Base-by-base conservation (phyloP, 176 grass and related monocot genomes). In the Guadua angustifolia region DNA sequence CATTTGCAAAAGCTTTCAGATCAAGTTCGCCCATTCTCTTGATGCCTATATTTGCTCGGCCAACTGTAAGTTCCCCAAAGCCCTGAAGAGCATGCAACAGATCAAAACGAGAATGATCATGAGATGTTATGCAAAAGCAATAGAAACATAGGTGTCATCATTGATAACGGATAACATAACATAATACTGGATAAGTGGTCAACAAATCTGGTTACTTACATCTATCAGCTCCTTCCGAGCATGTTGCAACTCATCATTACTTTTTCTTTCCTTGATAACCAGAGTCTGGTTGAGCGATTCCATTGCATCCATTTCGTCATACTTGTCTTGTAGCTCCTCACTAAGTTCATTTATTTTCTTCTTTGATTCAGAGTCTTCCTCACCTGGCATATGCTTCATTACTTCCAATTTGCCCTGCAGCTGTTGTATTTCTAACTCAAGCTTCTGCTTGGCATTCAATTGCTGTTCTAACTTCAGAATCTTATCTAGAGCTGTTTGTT, bases 21-120 rank as follows among this genome's bases (percentile, higher is more conserved):
- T 94, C 84, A 78, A 91, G 80, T 24, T 91, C 89, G 6, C 89
- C 89, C 89, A 91, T 91, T 66, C 83, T 89, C 44, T 91, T 94
- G 22, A 94, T 89, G 25, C 77, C 59, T 35, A 65, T 79, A 65
- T 79, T 65, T 65, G 77, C 77, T 79, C 77, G 43, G 6, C 43
- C 77, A 65, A 22, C 63, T 65, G 77, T 50, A 65, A 79, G 46
- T 35, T 64, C 32, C 43, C 18, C 42, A 5, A 79, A 79, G 14
- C 77, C 77, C 77, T 79, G 35, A 2, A 36, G 25, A 49, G 17
- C 32, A 65, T 79, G 60, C 59, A 49, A 65, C 25, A 45, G 57
- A 62, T 17, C 57, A 78, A 29, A 72, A 49, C 24, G 24, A 33
- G 25, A 49, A 79, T 49, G 42, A 35, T 36, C 24, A 6, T 47